Evolutionary conservation across 1,284 basidiomycete genomes (phyloP), one percentile per base, ranked within the genome.

Genomic region (Rhodotorula glutinis): DNA sequence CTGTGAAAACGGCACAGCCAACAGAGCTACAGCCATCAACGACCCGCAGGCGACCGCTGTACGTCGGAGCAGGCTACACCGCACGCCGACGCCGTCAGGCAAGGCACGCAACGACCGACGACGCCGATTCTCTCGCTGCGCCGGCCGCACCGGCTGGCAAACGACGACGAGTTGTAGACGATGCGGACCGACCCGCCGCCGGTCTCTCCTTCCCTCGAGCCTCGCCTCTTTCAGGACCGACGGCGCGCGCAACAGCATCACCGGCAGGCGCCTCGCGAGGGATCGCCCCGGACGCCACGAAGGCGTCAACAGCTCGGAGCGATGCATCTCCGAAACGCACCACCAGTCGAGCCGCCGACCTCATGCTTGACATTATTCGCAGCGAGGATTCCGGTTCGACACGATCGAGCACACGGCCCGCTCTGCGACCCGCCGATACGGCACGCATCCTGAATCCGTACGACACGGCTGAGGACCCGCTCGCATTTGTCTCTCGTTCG

Each of bases 1-100:
- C n/a, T 38, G 41, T 23, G 17, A 25, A 4, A 21, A n/a, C 5
- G 16, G 38, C 38, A 27, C 54, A 0, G 25, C 30, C 16, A 14
- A n/a, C 8, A 13, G 47, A 11, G 17, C 30, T 8, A 17, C 38
- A 1, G 13, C 57, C 9, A 13, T 17, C 11, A 9, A 27, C 47
- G 25, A 60, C 54, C 38, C 66, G 72, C 3, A 57, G 67, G 9
- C 61, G 69, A 3, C 66, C 72, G 1, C 51, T 73, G 16, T 71
- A 71, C 59, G 72, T 73, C 19, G 72, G 72, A 14, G 72, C 72
- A 0, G 72, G 72, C 8, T 73, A 73, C 58, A 70, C 71, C 3
- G 49, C 54, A 27, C 61, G 72, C 2, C 57, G 68, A 3, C 62
- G 68, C 5, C 13, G 53, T 21, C 25, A 29, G 9, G n/a, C 33